Conservation (phyloP, 495 filamentous ascomycete species). For the Hypoxylon crocopeplum region DNA sequence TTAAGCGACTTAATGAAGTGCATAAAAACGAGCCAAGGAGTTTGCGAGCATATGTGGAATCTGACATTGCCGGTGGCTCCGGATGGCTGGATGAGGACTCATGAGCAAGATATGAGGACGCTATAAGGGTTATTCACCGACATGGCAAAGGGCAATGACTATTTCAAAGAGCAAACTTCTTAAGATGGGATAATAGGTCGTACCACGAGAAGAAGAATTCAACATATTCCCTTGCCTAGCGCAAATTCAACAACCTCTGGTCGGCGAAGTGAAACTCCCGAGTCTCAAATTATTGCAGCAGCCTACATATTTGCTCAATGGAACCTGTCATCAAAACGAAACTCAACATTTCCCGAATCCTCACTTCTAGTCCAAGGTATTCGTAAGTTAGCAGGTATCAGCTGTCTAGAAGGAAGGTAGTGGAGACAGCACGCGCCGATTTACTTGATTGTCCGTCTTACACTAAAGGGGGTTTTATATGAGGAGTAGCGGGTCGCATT, state of each 20-base stretch:
- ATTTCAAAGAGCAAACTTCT: too few species aligned
- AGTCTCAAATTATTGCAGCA: too few species aligned
- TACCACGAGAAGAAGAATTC: too few species aligned
- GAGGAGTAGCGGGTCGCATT: background rate
- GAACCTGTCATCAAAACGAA: too few species aligned
- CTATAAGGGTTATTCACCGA: background rate
- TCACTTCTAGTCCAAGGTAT: background rate
- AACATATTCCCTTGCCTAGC: too few species aligned
- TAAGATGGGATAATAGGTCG: too few species aligned
- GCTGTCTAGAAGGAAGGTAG: background rate
- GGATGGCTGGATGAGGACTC: background rate
- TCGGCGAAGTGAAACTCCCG: too few species aligned
- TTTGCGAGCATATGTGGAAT: conserved; percentile 21
- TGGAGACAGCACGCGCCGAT: background rate
- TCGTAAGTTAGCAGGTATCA: background rate
- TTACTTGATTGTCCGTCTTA: background rate
- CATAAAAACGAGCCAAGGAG: background rate
- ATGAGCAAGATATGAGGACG: background rate
- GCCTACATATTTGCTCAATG: too few species aligned
- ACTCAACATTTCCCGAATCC: too few species aligned
- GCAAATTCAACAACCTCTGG: background rate
- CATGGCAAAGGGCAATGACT: background rate
- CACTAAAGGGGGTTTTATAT: background rate
- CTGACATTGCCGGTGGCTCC: conserved; percentile 3
- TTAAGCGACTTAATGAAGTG: conserved; percentile 23